Conservation (phyloP, 2,329 filamentous ascomycete genomes). For the Diaporthe sp. region DNA sequence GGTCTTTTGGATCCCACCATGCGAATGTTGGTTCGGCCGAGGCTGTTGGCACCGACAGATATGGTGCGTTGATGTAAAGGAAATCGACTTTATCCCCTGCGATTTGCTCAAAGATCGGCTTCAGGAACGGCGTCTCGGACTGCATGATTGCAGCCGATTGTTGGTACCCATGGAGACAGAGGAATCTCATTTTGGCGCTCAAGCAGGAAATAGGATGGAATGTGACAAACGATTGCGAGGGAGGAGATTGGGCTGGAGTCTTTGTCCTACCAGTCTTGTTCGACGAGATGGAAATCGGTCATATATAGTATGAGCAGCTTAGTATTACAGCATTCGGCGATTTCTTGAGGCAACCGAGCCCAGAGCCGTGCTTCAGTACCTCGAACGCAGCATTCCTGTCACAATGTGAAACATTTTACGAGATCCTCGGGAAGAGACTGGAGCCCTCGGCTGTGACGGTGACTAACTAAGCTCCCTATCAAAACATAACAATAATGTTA, state of each 20-base stretch:
- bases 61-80: not conserved
- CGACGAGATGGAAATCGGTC: not conserved
- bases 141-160: conserved; percentile 16
- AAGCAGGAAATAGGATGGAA: not conserved
- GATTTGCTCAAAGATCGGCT: not conserved
- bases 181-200: not conserved
- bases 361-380: not conserved
- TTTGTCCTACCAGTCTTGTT: not conserved
- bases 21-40: not conserved
- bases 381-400: not conserved
- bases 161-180: conserved; percentile 12
- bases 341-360: not conserved
- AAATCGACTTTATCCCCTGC: not conserved
- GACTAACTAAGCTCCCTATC: not conserved
- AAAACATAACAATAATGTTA: not conserved
- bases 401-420: not conserved
- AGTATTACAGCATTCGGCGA: not conserved
- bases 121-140: not conserved
- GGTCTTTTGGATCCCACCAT: conserved; percentile 18
- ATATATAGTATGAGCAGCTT: not conserved
- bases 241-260: not conserved
- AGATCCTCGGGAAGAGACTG: not conserved
- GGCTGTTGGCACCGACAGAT: not conserved
- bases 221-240: not conserved
- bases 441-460: not conserved